Base-by-base conservation (phyloP, 371 early-diverging fungal species). In the Rhizopus arrhizus region DNA sequence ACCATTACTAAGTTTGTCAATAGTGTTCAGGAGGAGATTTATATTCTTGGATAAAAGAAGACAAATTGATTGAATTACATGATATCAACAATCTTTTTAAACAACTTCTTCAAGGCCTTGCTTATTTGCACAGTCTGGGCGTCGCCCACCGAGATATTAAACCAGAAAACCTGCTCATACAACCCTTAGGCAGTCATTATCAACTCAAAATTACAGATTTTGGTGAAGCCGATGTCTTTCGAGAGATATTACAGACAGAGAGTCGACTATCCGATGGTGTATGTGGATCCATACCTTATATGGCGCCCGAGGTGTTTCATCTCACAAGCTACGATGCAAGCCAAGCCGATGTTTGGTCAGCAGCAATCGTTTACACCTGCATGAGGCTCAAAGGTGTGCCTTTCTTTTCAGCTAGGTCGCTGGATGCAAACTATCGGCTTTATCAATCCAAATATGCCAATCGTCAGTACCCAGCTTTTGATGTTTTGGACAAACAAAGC, bases 181-280 rank as follows among this genome's bases (percentile, higher is more conserved):
- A 68, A 97, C 22, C 22, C 22, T 22, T 22, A 22, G 22, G 22
- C 22, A 2, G 22, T 22, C 85, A 86, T 2, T 49, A 28, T 16
- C 82, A 84, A 13, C 70, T 99, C 56, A 99, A 99, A 77, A 96
- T 98, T 62, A 91, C 96, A 16, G 98, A 99, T 75, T 99, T 98
- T 87, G 96, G 98, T 22, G 95, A 95, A 12, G 91, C 96, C 1
- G 91, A 90, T 51, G 94, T 97, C 2, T 95, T 95, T 77, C 78
- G 89, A 51, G 86, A 84, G 43, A 82, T 85, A 45, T 12, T 93
- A 68, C 42, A 62, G 64, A 16, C 61, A 79, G 28, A 85, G 87
- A 69, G 60, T 79, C 42, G 40, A 10, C 8, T 40, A 12, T 93
- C 90, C 15, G 75, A 78, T 56, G 94, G 94, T 3, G 72, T 91